Evolutionary conservation across 805 yeast species (phyloP), one percentile per base, ranked within the genome.

Genomic region (Kazachstania kunashirensis): DNA sequence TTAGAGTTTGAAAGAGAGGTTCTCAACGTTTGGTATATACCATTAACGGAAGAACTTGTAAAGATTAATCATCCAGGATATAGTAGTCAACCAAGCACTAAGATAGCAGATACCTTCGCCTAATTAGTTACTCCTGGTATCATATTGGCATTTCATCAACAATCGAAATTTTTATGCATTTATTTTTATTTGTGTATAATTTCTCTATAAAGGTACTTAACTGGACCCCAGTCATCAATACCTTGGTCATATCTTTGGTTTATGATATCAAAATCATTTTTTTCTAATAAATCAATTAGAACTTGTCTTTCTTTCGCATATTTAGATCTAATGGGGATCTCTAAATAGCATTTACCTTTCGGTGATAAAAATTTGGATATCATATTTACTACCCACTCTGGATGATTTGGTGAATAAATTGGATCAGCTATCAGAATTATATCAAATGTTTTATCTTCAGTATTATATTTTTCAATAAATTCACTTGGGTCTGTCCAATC

Each of bases 341-440:
- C 86, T 6, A 89, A 54, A 12, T 84, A 55, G 0, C 86, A 75
- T 11, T 30, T 38, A 0, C 61, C 60, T 10, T 41, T 34, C 6
- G 69, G 52, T 0, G 80, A 61, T 15, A 78, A 48, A 37, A 83
- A 77, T 29, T 48, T 45, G 3, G 50, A 48, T 5, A 88, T 62
- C 69, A 84, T 78, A 33, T 71, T 56, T 5, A 72, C 70, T 1
- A 89, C 75, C 75, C 83, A 73, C 12, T 56, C 54, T 1, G 96
- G 96, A 52, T 89, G 97, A 23, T 73, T 69, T 0, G 79, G 62
- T 0, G 95, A 82, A 55, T 92, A 89, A 2, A 89, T 76, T 0
- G 96, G 96, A 57, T 89, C 98, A 15, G 95, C 81, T 4, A 85
- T 59, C 0, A 92, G 62, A 4, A 89, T 65, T 0, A 84, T 72